These are phyloP conservation scores for Talaromyces amestolkiae DNA, from an alignment of 2,329 filamentous ascomycete genomes.

Conservation along the genomic window DNA sequence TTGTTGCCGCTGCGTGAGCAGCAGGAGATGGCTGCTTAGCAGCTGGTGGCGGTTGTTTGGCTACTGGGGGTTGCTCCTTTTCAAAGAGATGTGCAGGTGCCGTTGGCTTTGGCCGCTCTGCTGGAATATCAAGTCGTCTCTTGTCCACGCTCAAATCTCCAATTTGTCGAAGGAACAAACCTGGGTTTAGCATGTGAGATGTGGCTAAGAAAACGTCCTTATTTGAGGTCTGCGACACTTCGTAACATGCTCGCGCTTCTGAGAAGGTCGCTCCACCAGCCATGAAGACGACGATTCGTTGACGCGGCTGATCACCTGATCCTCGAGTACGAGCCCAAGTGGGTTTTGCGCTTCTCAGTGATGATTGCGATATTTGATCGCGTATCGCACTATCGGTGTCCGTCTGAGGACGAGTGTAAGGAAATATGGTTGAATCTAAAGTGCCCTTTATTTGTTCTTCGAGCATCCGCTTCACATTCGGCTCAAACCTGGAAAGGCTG, in stretches of 20 bases:
- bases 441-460: constrained; percentile 68
- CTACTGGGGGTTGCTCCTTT: constrained; percentile 53
- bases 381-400: constrained; percentile 43
- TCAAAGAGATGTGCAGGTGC: constrained; percentile 86
- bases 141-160: constrained; percentile 74
- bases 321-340: constrained; percentile 88
- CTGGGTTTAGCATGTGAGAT: constrained; percentile 87
- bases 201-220: constrained; percentile 86
- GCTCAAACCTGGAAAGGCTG: constrained; percentile 81
- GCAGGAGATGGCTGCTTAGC: constrained; percentile 7
- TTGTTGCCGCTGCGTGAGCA: constrained; percentile 25
- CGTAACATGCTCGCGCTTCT: constrained; percentile 85
- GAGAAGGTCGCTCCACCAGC: constrained; percentile 93
- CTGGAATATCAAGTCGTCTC: constrained; percentile 73
- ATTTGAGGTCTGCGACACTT: constrained; percentile 68
- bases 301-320: constrained; percentile 73
- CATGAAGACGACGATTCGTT: constrained; percentile 90
- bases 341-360: constrained; percentile 84
- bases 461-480: constrained; percentile 76
- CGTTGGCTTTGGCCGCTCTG: constrained; percentile 74
- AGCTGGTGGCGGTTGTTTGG: constrained; percentile 26
- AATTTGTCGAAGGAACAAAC: constrained; percentile 78
- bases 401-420: constrained; percentile 65
- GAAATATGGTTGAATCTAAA: constrained; percentile 66
- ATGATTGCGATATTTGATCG: constrained; percentile 63